These are phyloP conservation scores for Casuarina equisetifolia DNA, from an alignment of 306 rosid species.

Conservation along the genomic window DNA sequence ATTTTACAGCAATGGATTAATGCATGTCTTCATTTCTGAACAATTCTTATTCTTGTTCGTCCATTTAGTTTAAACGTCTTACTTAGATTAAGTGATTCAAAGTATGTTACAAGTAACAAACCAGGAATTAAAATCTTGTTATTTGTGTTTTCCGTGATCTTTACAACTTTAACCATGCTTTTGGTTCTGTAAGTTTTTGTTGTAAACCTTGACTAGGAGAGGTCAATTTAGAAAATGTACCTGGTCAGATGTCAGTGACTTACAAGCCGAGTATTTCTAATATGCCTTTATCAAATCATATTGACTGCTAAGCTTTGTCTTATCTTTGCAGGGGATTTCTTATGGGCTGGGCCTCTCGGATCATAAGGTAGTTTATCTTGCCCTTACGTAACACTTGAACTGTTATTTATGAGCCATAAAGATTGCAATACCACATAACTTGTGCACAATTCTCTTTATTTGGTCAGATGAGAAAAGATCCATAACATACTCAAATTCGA, in stretches of 20 bases:
- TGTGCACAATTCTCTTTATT: neutral
- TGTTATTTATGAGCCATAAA: neutral
- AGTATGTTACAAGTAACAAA: neutral
- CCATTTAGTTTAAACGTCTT: neutral
- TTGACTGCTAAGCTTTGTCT: neutral
- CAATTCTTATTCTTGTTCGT: neutral
- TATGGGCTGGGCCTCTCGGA: constrained; percentile 37
- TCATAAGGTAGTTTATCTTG: constrained; percentile 37
- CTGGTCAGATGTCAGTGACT: neutral
- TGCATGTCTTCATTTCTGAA: neutral
- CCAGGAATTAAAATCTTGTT: neutral
- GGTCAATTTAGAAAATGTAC: neutral
- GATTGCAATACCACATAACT: neutral
- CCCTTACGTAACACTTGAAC: neutral
- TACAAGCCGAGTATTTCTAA: neutral
- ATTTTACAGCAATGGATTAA: neutral
- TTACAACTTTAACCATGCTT: neutral
- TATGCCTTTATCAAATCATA: neutral
- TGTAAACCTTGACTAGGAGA: neutral
- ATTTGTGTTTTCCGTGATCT: neutral
- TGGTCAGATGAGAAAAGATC: neutral
- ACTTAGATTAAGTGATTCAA: neutral
- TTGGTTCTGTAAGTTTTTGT: neutral
- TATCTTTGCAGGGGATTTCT: constrained; percentile 51
- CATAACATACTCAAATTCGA: neutral